Evolutionary conservation across 1,284 basidiomycete species (phyloP), one percentile per base, ranked within the genome.

Genomic region (Cystobasidium slooffiae): DNA sequence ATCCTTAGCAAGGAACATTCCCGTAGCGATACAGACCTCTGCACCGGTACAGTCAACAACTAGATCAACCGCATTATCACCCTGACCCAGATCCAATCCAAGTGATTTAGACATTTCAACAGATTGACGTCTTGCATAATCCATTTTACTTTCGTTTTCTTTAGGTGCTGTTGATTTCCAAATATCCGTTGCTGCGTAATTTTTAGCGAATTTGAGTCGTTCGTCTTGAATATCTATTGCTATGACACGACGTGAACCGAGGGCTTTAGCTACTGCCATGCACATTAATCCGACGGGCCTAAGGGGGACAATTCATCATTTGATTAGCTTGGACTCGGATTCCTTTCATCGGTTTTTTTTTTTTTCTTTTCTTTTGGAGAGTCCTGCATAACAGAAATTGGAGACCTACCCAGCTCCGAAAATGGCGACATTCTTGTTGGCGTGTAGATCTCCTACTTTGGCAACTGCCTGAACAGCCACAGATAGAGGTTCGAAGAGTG

Each of bases 401-500:
- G 44, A 24, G 18, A 51, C 64, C 7, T 24, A 66, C 64, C 96
- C 96, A 9, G 86, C 86, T 72, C 94, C 96, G 79, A 96, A 94
- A 74, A 98, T 85, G 31, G 87, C 88, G 76, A 94, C 88, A 56
- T 87, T 88, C 82, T 92, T 88, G 80, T 88, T 88, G 47, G 91
- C 85, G 66, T 87, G 88, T 81, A 97, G 22, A 52, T 70, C 68
- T 41, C 16, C 94, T 51, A 94, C 86, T 78, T 87, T 91, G 56
- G 88, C 87, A 44, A 97, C 90, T 0, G 92, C 89, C 82, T 98
- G 94, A 16, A 97, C 88, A 7, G 89, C 96, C 46, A 98, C 96
- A n/a, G 93, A 88, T 49, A 97, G 88, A 9, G 96, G 96, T 83
- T 98, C 95, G 86, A 97, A 95, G 91, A 86, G 83, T 3, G 82